These are phyloP conservation scores for Vanilla planifolia DNA, from an alignment of 106 monocot genomes.

Conservation along the genomic window DNA sequence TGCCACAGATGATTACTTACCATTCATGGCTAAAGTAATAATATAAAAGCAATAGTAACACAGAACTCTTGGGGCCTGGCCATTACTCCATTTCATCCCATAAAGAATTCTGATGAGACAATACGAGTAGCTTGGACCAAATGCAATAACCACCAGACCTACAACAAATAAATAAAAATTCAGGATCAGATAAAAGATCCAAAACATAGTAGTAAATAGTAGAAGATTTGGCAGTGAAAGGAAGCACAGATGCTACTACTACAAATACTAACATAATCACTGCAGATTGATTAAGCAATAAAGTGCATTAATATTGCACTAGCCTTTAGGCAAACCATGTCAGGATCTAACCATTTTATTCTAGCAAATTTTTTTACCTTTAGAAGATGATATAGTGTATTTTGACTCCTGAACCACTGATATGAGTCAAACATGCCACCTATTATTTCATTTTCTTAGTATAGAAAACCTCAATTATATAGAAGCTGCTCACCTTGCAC, in stretches of 20 bases:
- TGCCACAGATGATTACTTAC: slow-evolving; percentile 36
- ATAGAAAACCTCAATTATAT: too few species aligned
- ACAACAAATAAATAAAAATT: slow-evolving; percentile 13
- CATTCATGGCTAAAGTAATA: slow-evolving; percentile 85
- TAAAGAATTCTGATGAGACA: slow-evolving; percentile 68
- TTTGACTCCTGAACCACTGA: too few species aligned
- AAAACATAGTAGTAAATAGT: neutral
- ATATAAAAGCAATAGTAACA: slow-evolving; percentile 86
- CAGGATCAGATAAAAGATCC: neutral
- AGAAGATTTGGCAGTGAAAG: neutral
- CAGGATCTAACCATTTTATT: neutral
- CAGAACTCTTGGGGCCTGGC: slow-evolving; percentile 67
- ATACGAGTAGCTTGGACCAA: slow-evolving; percentile 96
- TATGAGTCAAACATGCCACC: too few species aligned
- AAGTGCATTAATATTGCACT: neutral
- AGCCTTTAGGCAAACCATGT: neutral
- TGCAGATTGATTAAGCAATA: neutral
- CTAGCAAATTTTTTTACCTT: too few species aligned
- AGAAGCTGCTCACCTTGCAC: too few species aligned
- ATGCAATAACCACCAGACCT: slow-evolving; percentile 78
- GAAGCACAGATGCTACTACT: neutral
- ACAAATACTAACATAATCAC: neutral
- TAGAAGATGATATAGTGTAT: too few species aligned
- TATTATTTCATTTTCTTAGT: too few species aligned
- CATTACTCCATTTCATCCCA: slow-evolving; percentile 91